Percentiles rank a stretch among this genome's conserved stretches.
phyloP scores from a whole-genome alignment of 495 filamentous ascomycete species.

The Podospora appendiculata region DNA sequence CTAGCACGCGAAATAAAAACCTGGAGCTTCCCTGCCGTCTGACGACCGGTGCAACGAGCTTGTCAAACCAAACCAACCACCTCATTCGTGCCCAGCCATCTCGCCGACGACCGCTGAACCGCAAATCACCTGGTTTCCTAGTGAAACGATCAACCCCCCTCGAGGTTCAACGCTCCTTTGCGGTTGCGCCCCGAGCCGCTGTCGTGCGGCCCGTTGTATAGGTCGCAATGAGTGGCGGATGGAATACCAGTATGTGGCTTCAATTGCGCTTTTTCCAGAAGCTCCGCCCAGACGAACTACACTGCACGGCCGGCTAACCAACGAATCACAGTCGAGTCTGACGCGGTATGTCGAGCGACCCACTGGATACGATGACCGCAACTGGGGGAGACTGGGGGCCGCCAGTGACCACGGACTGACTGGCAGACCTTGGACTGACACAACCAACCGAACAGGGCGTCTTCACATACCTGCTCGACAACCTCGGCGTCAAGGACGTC shows the following conservation, averaged over 20 bases:
- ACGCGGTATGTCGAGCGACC: slow-evolving; percentile 59
- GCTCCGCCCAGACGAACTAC: neutral
- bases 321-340: slow-evolving; percentile 70
- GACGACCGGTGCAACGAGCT: no score
- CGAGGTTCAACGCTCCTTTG: no score
- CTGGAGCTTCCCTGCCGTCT: no score
- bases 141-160: no score
- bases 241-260: slow-evolving; percentile 46
- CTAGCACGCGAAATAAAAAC: no score
- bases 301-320: slow-evolving; percentile 24
- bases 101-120: no score
- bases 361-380: neutral
- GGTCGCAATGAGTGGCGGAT: slow-evolving; percentile 49
- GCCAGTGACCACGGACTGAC: neutral
- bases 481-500: slow-evolving; percentile 83
- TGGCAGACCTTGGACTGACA: neutral
- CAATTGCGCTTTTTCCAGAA: neutral
- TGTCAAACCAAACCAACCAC: no score
- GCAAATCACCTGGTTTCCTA: no score
- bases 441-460: slow-evolving; percentile 57
- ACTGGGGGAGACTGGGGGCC: neutral
- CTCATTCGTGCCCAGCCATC: no score
- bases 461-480: slow-evolving; percentile 90
- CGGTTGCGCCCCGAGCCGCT: neutral
- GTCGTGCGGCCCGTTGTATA: neutral